Base-by-base conservation (phyloP, 495 filamentous ascomycete species). In the Penicillium psychrofluorescens region DNA sequence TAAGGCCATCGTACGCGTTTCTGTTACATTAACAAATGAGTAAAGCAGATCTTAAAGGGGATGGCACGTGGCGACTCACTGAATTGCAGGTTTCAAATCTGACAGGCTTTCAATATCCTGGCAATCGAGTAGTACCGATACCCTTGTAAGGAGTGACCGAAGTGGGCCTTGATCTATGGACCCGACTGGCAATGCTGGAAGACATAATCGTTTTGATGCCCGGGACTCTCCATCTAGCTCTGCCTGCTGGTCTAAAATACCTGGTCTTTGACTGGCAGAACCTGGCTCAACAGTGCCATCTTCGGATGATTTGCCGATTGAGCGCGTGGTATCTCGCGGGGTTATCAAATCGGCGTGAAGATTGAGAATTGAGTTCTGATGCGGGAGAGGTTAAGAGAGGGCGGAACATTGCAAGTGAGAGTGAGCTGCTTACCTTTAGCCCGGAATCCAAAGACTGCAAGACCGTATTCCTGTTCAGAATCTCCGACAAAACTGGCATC, bases 191-290 rank as follows among this genome's bases (percentile, higher is more conserved):
- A 32, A 11, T 1, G 27, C 45, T 11, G 51, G 33, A 12, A 64
- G 34, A 38, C 64, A 61, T 4, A 57, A 40, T 8, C 62, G 59
- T 40, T 70, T 65, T 1, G 53, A 29, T 22, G 57, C 48, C 30
- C 56, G 60, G 22, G 38, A 31, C 29, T 44, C 35, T 36, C 50
- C 40, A 27, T 34, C 36, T 28, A 33, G 35, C 7, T 51, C 55
- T n/a, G 29, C 27, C 32, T 27, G 36, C 38, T 48, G 37, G 12
- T 31, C 29, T 28, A 38, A 35, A 11, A 33, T 8, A 0, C 36
- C 44, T 5, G 43, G 16, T 35, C 41, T 47, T 40, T 62, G 56
- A 29, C 37, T 22, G 2, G 33, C 29, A 11, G 13, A 29, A 11
- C 37, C 14, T 22, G 40, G 38, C 13, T 51, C 35, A 11, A 14